Evolutionary conservation across 768 basidiomycete species (phyloP), one percentile per base, ranked within the genome.

Genomic region (Tylopilus vinaceipallidus): DNA sequence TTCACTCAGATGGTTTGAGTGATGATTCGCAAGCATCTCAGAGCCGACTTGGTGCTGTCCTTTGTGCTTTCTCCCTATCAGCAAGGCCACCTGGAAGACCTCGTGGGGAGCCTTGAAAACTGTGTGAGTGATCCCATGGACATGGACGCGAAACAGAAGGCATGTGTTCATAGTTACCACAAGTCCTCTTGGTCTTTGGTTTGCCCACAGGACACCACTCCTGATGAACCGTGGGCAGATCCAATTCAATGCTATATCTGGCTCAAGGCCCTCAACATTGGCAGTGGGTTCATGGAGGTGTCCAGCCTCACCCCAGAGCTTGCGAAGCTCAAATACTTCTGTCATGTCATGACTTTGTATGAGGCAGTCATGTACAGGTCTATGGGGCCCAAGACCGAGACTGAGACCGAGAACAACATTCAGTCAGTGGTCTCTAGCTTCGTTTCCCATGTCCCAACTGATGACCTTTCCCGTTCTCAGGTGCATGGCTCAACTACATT

Each of bases 261-360:
- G 53, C 20, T 54, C 2, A 47, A 19, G 41, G 53, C 45, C 1
- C 20, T 54, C 2, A 35, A 3, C 0, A 2, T 23, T 0, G 50
- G 52, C 0, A 36, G 53, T 8, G 20, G n/a, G 2, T 54, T 54
- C 26, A 47, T 54, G 5, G 30, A 52, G 0, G 42, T 37, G 1
- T n/a, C 24, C 1, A 24, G 6, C 0, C 32, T 54, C 3, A 54
- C 45, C 8, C 45, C 37, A 0, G 1, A 29, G 6, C 41, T 54
- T 0, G 45, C 45, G 2, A 51, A 52, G 23, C 24, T 51, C 0
- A 52, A 54, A 7, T 54, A 54, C 26, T 51, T 54, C 19, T 50
- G 37, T 4, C 43, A 24, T 0, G 0, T 40, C 1, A 16, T 14
- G 3, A 30, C 36, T 0, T 17, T 50, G n/a, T 40, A 27, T 2